Evolutionary conservation across 176 grass and related monocot species (phyloP).

Genomic region (Echinochloa phyllopogon): DNA sequence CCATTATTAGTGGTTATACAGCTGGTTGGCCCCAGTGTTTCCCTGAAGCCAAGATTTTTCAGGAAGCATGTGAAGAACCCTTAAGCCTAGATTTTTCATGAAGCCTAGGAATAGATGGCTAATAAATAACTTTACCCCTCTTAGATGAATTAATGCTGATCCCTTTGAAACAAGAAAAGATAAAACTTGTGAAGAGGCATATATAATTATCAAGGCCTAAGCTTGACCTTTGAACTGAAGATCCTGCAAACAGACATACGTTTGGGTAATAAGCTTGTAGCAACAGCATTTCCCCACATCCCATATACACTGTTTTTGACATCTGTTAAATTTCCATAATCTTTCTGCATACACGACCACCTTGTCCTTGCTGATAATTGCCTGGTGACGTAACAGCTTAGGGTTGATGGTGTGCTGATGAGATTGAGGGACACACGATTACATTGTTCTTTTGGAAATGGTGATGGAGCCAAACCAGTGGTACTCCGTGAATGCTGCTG

Average conservation of each 20-base stretch:
- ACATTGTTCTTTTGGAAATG: constrained; percentile 78
- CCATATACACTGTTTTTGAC: neutral
- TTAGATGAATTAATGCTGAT: neutral
- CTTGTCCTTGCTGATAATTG: constrained; percentile 6
- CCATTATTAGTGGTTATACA: neutral
- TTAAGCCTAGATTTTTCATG: neutral
- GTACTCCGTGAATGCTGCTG: constrained; percentile 85
- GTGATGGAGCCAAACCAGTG: constrained; percentile 42
- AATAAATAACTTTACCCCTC: constrained; percentile 3
- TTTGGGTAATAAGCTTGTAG: neutral
- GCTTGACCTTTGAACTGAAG: constrained; percentile 13
- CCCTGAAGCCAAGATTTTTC: neutral
- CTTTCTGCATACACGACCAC: neutral
- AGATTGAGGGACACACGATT: constrained; percentile 87
- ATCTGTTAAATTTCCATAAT: neutral
- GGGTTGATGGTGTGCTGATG: constrained; percentile 89
- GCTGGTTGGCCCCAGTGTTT: neutral
- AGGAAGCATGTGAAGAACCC: neutral
- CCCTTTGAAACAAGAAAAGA: neutral
- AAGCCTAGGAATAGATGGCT: neutral
- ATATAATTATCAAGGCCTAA: constrained; percentile 3
- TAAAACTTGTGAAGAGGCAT: neutral
- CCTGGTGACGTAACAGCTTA: constrained; percentile 59
- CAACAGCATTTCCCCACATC: neutral
- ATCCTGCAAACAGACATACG: neutral